Percentiles rank a stretch among this genome's conserved stretches.
phyloP scores from a whole-genome alignment of 192 early-diverging fungal species.

The Entophlyctis luteolus region DNA sequence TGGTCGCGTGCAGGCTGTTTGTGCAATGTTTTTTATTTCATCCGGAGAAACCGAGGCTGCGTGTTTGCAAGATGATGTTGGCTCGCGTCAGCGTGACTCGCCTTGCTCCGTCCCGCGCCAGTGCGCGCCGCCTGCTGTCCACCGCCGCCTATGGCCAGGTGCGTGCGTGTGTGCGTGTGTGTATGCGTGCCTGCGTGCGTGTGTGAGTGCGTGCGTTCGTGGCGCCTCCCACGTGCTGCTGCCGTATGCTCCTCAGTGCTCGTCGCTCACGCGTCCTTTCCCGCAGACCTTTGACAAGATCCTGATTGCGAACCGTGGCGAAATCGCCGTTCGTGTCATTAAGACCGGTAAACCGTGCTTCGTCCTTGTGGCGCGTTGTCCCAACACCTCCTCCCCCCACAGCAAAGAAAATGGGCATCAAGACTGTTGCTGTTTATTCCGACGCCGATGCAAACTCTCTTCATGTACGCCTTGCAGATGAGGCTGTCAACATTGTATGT shows the following conservation, averaged over 20 bases:
- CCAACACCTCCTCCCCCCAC: background rate
- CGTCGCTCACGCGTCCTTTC: too few relatives aligned
- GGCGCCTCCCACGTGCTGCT: too few relatives aligned
- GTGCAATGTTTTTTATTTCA: too few relatives aligned
- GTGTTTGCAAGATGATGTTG: too few relatives aligned
- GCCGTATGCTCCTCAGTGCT: too few relatives aligned
- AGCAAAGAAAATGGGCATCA: conserved; percentile 89
- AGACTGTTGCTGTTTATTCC: conserved; percentile 91
- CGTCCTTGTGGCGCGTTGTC: background rate
- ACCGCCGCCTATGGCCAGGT: background rate
- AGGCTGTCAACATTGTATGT: conserved; percentile 67
- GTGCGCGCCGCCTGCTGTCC: too few relatives aligned
- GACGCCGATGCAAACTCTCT: conserved; percentile 83
- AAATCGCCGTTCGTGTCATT: conserved; percentile 92
- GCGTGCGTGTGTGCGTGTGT: background rate
- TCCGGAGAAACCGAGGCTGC: background rate
- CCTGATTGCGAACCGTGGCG: conserved; percentile 91
- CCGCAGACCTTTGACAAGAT: conserved; percentile 83
- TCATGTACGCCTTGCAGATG: conserved; percentile 85
- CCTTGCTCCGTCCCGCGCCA: too few relatives aligned
- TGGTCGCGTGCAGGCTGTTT: too few relatives aligned
- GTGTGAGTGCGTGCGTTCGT: too few relatives aligned
- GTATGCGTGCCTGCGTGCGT: background rate
- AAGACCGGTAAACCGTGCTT: conserved; percentile 48
- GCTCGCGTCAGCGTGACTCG: too few relatives aligned